Percentiles rank a stretch among this genome's conserved stretches.
Evolutionary conservation across 129 eudicot species (phyloP).

Genomic region (carrot (Daucus carota)): DNA sequence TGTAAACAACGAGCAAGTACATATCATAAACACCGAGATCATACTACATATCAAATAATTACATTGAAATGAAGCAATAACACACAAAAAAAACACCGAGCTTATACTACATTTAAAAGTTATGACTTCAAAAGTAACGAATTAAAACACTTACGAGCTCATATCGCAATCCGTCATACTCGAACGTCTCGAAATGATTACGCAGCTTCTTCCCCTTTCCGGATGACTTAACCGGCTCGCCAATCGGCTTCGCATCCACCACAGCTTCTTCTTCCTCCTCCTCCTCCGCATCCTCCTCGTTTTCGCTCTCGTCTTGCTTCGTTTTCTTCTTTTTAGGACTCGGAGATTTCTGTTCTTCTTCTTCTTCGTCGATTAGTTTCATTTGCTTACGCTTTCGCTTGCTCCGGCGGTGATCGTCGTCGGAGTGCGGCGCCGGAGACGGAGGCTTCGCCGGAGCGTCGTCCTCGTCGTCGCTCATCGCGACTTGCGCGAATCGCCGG

Average conservation of each 20-base stretch:
- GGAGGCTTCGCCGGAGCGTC: constrained; percentile 20
- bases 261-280: constrained; percentile 28
- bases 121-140: background rate
- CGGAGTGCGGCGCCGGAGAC: background rate
- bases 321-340: background rate
- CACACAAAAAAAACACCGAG: background rate
- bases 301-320: background rate
- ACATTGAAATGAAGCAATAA: background rate
- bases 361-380: background rate
- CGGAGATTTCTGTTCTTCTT: background rate
- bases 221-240: constrained; percentile 38
- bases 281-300: constrained; percentile 18
- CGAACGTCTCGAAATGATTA: constrained; percentile 33
- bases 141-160: constrained; percentile 30
- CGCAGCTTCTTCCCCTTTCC: constrained; percentile 38
- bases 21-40: background rate
- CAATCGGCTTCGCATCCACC: constrained; percentile 47
- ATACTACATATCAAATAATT: background rate
- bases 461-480: constrained; percentile 46
- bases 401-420: background rate
- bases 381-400: constrained; percentile 16
- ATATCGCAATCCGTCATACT: constrained; percentile 37
- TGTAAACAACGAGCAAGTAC: no score
- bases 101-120: background rate
- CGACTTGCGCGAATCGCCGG: constrained; percentile 23